Base-by-base conservation (phyloP, 1,284 basidiomycete genomes). In the Malassezia globosa region DNA sequence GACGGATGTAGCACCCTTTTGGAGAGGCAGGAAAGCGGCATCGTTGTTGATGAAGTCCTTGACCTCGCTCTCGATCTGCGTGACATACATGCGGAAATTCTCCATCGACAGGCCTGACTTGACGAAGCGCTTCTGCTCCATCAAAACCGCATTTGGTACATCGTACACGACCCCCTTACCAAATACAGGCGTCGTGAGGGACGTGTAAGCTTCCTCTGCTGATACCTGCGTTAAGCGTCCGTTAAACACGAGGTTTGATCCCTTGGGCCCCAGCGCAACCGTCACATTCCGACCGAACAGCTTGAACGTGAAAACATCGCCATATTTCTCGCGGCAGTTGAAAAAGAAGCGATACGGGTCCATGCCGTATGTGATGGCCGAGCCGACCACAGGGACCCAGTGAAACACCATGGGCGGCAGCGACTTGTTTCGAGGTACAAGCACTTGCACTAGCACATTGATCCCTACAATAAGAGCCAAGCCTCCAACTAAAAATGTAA, bases 151-250 rank as follows among this genome's bases (percentile, higher is more conserved):
- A 73, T 97, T 97, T 25, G 94, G 92, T 48, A 88, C 83, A 69
- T 96, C 92, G 73, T 97, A 97, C 4, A 96, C 92, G 38, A 97
- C 94, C 46, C 88, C 89, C 70, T 89, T 89, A 46, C 94, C 94
- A 64, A 99, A 99, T 7, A 75, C 70, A 7, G 70, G 70, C 10
- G 69, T 72, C 19, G 67, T 69, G 24, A 72, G 51, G 26, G 63
- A 62, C 24, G 83, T 89, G 74, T 99, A 97, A 7, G 89, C 92
- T 56, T 92, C 88, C 74, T 99, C 94, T 1, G 94, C 94, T 36
- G 85, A 92, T 52, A 99, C 83, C 37, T 88, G 82, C 2, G 82
- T 82, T 36, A 87, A 81, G 75, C 90, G 92, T 36, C 92, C 94
- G 53, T 94, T 92, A 25, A 97, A 80, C 51, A 96, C 77, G 59